phyloP scores from a whole-genome alignment of 306 rosid species.

The Quercus variabilis region DNA sequence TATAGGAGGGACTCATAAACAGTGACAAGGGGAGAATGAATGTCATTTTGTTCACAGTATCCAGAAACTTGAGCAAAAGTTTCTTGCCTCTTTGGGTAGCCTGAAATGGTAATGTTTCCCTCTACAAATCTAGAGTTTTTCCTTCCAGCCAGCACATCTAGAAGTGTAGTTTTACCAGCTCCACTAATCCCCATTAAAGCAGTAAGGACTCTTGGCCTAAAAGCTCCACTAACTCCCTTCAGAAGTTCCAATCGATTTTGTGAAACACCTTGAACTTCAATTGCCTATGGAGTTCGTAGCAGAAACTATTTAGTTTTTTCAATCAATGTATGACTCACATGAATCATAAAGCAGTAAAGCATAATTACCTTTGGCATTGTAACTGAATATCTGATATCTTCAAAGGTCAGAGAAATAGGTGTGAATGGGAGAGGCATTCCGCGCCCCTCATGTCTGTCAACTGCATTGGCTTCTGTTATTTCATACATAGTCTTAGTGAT shows the following conservation, averaged over 20 bases:
- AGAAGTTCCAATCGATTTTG: conserved; percentile 16
- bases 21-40: conserved; percentile 15
- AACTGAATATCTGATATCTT: conserved; percentile 24
- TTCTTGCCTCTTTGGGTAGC: conserved; percentile 17
- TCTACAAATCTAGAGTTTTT: conserved; percentile 21
- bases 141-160: conserved; percentile 30
- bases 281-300: conserved; percentile 8
- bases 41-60: conserved; percentile 29
- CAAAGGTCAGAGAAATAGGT: conserved; percentile 17
- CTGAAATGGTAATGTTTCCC: conserved; percentile 23
- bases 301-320: neutral
- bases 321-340: neutral
- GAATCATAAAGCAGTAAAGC: neutral
- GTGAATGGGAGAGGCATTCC: conserved; percentile 24
- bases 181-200: conserved; percentile 36
- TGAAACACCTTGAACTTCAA: conserved; percentile 19
- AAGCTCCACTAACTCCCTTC: conserved; percentile 26
- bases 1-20: conserved; percentile 22
- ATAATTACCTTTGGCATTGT: conserved; percentile 27
- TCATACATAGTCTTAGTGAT: neutral
- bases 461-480: neutral
- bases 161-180: conserved; percentile 29
- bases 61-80: conserved; percentile 28
- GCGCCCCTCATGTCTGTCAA: neutral
- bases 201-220: conserved; percentile 28